These are phyloP conservation scores for Vairimorpha ceranae DNA, from an alignment of 371 early-diverging fungal species.

Conservation along the genomic window DNA sequence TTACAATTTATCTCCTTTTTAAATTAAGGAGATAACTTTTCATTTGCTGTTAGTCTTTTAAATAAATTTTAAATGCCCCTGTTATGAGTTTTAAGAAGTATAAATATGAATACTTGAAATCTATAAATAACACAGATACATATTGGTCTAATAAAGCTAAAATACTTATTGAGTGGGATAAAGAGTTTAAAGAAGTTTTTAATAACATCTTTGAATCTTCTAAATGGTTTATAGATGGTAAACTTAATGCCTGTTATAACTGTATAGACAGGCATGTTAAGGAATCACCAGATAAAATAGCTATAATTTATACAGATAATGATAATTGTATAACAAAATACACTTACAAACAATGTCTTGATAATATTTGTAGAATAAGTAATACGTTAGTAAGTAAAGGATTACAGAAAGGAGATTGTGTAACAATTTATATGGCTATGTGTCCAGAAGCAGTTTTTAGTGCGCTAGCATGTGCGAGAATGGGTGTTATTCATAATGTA, in stretches of 20 bases:
- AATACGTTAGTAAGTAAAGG: constrained; percentile 71
- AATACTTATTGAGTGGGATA: constrained; percentile 31
- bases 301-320: constrained; percentile 80
- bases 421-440: constrained; percentile 91
- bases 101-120: constrained; percentile 39
- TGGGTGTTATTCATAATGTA: constrained; percentile 82
- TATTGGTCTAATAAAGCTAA: constrained; percentile 33
- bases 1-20: too few species aligned
- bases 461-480: constrained; percentile 80
- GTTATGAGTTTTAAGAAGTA: too few species aligned
- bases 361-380: constrained; percentile 72
- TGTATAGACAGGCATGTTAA: constrained; percentile 84
- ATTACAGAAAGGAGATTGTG: constrained; percentile 73
- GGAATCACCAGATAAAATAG: constrained; percentile 66
- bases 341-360: constrained; percentile 74
- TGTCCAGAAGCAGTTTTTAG: constrained; percentile 79
- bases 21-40: too few species aligned
- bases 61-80: too few species aligned
- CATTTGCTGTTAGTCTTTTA: too few species aligned
- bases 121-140: constrained; percentile 41
- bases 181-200: constrained; percentile 30
- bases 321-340: constrained; percentile 70
- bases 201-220: constrained; percentile 11
- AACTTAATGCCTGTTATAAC: constrained; percentile 84
- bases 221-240: constrained; percentile 80